A percentile compares a stretch with the other conserved stretches of the same genome.
phyloP scores from a whole-genome alignment of 2,329 filamentous ascomycete genomes.

The Ophiostoma sp. region DNA sequence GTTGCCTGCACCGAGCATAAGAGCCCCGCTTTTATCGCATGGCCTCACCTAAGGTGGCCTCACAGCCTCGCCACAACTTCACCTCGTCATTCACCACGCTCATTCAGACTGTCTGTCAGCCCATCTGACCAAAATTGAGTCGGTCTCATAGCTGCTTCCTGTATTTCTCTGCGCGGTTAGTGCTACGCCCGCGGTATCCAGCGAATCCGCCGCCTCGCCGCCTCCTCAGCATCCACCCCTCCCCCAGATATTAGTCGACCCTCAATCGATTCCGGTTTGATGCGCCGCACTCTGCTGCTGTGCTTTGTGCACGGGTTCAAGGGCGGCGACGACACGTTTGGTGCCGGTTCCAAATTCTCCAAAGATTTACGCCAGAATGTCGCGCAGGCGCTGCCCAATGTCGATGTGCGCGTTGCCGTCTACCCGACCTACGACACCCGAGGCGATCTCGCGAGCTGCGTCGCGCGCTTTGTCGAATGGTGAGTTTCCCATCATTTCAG shows the following conservation, averaged over 20 bases:
- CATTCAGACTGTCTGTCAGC: background rate
- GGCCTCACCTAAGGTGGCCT: background rate
- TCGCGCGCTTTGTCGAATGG: conserved; percentile 71
- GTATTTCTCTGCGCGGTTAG: background rate
- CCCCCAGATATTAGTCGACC: background rate
- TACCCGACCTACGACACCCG: conserved; percentile 81
- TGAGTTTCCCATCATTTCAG: conserved; percentile 33
- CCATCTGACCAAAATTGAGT: background rate
- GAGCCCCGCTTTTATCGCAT: conserved; percentile 5
- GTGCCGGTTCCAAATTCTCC: conserved; percentile 60
- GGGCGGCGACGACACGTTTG: conserved; percentile 76
- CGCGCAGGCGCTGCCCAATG: conserved; percentile 59
- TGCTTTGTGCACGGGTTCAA: conserved; percentile 90
- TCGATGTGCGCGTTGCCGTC: conserved; percentile 62
- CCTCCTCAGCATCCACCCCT: background rate
- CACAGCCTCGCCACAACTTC: conserved; percentile 8
- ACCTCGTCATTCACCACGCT: background rate
- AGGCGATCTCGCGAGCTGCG: conserved; percentile 66
- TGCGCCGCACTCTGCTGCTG: conserved; percentile 74
- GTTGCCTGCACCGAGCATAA: background rate
- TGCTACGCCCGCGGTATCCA: background rate
- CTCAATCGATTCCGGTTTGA: conserved; percentile 30
- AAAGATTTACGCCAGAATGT: conserved; percentile 62
- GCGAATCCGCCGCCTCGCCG: background rate
- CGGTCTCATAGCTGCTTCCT: background rate